phyloP scores from a whole-genome alignment of 768 basidiomycete species.

The Pleurotus eryngii region DNA sequence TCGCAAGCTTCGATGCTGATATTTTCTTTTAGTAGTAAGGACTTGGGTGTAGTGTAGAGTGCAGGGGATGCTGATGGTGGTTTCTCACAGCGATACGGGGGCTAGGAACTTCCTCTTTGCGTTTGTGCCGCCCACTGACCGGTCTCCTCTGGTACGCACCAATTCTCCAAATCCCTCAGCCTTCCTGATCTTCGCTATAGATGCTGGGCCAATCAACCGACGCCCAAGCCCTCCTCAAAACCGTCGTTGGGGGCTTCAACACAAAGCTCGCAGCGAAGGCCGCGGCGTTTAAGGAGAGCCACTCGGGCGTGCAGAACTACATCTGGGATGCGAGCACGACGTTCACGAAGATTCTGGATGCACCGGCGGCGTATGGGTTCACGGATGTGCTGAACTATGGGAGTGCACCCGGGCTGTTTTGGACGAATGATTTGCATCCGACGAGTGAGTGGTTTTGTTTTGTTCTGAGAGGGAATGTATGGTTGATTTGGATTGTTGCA shows the following conservation, averaged over 20 bases:
- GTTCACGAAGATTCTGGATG: conserved; percentile 49
- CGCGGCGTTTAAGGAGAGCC: conserved; percentile 35
- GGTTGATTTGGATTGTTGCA: conserved; percentile 12
- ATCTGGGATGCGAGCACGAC: conserved; percentile 48
- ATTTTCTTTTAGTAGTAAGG: conserved; percentile 28
- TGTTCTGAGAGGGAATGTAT: neutral
- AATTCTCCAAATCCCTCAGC: too few species aligned
- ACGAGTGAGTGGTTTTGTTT: conserved; percentile 33
- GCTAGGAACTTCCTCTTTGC: conserved; percentile 54
- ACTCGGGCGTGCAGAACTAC: conserved; percentile 46
- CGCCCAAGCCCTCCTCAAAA: conserved; percentile 37
- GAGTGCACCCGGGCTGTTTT: conserved; percentile 41
- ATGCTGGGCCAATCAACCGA: conserved; percentile 45
- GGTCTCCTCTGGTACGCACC: conserved; percentile 35
- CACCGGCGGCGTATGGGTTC: conserved; percentile 49
- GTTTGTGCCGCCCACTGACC: conserved; percentile 38
- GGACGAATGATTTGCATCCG: conserved; percentile 60
- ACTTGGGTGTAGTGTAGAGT: neutral
- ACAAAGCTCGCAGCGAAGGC: conserved; percentile 39
- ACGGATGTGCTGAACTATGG: conserved; percentile 49
- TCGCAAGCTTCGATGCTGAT: conserved; percentile 12
- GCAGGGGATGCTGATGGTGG: neutral
- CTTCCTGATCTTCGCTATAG: neutral
- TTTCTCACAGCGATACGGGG: conserved; percentile 39
- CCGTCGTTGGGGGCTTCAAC: conserved; percentile 52